Base-by-base conservation (phyloP, 257 asterid genomes). In the Capsicum rhomboideum region DNA sequence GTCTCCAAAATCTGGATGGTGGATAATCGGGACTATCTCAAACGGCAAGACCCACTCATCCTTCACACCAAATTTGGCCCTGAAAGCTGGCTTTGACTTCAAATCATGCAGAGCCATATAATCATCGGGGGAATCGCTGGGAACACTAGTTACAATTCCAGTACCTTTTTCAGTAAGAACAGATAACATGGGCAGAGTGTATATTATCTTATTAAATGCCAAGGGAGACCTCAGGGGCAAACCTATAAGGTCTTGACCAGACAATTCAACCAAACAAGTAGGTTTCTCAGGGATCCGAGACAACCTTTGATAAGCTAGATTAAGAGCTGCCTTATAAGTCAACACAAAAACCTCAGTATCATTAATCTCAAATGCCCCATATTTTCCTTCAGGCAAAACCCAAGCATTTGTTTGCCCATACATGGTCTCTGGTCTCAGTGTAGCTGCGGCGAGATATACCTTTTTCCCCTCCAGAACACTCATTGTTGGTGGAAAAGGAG, bases 81-180 rank as follows among this genome's bases (percentile, higher is more conserved):
- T 89, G 87, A 94, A 92, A 77, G 94, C 91, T n/a, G 97, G 92
- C 83, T 94, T 96, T 61, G 89, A 87, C 90, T 92, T 96, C 89
- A 96, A 87, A 86, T 93, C 97, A 71, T 92, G 98, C 37, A 94
- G 95, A 34, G 97, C 98, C 93, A 92, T 93, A 85, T 92, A 96
- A 84, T 96, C 99, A 82, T 94, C 98, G 0, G 98, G 98, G 31
- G 98, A 93, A 83, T 93, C 99, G 87, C 99, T 96, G 1, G 99
- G 99, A 53, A 96, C 99, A 66, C 99, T 96, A 28, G 98, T 96
- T 34, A 96, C 98, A 58, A 96, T 90, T 46, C 99, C 99, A 80
- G 98, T 93, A 85, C 99, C 99, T 91, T 94, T 96, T 66, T 96
- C 98, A 10, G 98, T 92, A 81, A 94, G 93, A 87, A 94, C 98